phyloP scores from a whole-genome alignment of 2,329 filamentous ascomycete genomes.

The Nannizzia gypsea region DNA sequence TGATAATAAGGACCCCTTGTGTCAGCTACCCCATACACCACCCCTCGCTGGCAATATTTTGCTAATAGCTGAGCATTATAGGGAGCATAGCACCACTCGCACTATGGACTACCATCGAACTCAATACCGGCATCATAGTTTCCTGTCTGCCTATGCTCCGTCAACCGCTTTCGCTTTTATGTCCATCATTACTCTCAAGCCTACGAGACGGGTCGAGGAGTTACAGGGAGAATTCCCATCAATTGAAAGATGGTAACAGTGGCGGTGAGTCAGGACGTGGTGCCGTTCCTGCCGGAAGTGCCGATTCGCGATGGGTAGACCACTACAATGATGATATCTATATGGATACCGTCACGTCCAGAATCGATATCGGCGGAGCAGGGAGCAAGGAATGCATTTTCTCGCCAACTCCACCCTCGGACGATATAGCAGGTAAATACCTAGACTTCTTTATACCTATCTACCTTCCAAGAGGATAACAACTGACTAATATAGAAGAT shows the following conservation, averaged over 20 bases:
- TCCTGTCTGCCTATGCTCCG: constrained; percentile 24
- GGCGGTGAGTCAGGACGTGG: neutral
- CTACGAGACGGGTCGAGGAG: neutral
- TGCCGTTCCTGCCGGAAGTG: neutral
- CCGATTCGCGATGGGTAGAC: neutral
- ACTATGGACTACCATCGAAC: constrained; percentile 26
- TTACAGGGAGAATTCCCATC: neutral
- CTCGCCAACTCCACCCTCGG: neutral
- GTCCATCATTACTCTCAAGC: constrained; percentile 5
- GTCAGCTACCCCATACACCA: neutral
- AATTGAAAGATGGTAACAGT: neutral
- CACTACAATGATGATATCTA: neutral
- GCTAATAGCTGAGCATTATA: neutral
- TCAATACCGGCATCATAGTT: constrained; percentile 26
- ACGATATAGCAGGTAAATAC: neutral
- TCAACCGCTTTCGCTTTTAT: constrained; percentile 8
- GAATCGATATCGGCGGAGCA: neutral
- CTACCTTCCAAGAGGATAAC: neutral
- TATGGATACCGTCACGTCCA: neutral
- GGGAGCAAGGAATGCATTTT: neutral
- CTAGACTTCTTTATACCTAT: neutral
- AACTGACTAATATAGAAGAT: neutral
- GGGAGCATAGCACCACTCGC: constrained; percentile 5
- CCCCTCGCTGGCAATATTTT: neutral
- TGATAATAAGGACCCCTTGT: neutral